Evolutionary conservation across 805 yeast species (phyloP).

Genomic region (Candida incommunis): DNA sequence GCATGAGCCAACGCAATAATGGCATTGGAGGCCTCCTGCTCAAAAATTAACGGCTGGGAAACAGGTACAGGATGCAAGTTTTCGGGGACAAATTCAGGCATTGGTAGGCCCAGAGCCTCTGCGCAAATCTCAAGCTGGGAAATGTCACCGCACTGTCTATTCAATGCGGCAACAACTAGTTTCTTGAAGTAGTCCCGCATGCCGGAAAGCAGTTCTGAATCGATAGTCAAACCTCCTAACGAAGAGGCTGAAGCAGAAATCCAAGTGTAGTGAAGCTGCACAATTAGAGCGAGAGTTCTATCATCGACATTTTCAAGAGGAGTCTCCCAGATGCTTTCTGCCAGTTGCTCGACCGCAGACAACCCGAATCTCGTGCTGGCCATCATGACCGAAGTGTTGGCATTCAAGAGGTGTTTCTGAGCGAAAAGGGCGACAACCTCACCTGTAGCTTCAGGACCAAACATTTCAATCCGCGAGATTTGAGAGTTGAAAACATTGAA

Average conservation of each 20-base stretch:
- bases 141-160: not conserved
- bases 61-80: not conserved
- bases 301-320: not conserved
- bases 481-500: slow-evolving; percentile 17
- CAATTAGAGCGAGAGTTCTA: not conserved
- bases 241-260: not conserved
- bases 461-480: slow-evolving; percentile 6
- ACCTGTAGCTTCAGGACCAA: slow-evolving; percentile 11
- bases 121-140: not conserved
- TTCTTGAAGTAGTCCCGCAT: not conserved
- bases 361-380: not conserved
- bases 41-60: not conserved
- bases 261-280: not conserved
- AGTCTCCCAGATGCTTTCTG: not conserved
- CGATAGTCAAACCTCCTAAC: not conserved
- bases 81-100: not conserved
- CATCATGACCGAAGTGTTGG: not conserved
- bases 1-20: slow-evolving; percentile 10
- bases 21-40: slow-evolving; percentile 6
- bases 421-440: slow-evolving; percentile 1
- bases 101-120: not conserved
- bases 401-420: not conserved
- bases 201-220: not conserved
- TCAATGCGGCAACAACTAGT: not conserved
- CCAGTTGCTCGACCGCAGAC: slow-evolving; percentile 2